Evolutionary conservation across 139 green algal species (phyloP).

Genomic region (Ettlia oleoabundans): DNA sequence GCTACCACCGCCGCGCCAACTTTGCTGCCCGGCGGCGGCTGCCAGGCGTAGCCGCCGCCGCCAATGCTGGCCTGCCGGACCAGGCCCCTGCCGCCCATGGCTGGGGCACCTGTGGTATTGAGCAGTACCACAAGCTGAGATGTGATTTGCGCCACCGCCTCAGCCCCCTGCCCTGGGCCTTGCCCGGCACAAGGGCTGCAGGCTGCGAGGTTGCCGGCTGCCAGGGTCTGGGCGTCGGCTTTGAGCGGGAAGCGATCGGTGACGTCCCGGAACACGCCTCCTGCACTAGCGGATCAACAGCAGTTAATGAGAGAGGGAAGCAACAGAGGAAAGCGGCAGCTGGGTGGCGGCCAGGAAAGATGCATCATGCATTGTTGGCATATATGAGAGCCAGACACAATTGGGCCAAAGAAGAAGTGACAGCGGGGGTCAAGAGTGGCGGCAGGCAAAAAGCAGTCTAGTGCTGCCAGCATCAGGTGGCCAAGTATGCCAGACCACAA

Average conservation of each 20-base stretch:
- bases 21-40: conserved; percentile 10
- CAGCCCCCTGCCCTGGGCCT: not conserved
- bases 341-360: not conserved
- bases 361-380: no score
- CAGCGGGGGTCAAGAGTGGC: no score
- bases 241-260: not conserved
- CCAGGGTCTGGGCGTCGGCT: conserved; percentile 5
- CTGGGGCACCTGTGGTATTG: not conserved
- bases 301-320: not conserved
- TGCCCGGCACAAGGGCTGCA: no score
- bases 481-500: not conserved
- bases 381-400: no score
- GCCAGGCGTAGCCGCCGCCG: conserved; percentile 6
- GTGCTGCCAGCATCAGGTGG: no score
- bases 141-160: conserved; percentile 5
- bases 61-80: not conserved
- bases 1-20: conserved; percentile 25
- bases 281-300: not conserved
- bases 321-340: not conserved
- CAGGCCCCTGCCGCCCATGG: not conserved
- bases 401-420: no score
- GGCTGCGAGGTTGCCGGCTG: conserved; percentile 12
- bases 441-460: no score
- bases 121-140: not conserved
- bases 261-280: conserved; percentile 22